Percentiles rank a stretch among this genome's conserved stretches.
These are phyloP conservation scores for Antarctomyces pellizariae DNA, from an alignment of 495 filamentous ascomycete genomes.

Conservation along the genomic window DNA sequence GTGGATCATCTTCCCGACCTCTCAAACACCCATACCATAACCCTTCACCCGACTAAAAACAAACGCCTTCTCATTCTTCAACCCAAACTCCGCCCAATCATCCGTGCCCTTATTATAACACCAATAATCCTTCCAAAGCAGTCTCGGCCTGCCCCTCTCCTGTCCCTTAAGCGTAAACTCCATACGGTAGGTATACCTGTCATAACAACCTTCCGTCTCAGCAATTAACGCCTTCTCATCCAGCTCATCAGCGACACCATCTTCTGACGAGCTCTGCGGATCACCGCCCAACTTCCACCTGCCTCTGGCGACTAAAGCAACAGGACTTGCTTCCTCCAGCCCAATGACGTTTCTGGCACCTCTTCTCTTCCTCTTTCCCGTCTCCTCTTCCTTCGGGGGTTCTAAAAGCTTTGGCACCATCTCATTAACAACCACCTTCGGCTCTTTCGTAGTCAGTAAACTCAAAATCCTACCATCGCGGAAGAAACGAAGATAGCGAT, in stretches of 20 bases:
- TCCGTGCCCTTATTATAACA: constrained; percentile 75
- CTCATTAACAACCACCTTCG: constrained; percentile 37
- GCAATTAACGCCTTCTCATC: constrained; percentile 50
- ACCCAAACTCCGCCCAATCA: constrained; percentile 68
- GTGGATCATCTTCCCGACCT: too few species aligned
- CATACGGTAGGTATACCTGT: constrained; percentile 65
- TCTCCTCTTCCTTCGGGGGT: constrained; percentile 9
- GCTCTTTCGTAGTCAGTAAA: constrained; percentile 57
- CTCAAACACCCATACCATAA: constrained; percentile 25
- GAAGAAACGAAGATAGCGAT: constrained; percentile 88
- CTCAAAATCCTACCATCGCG: constrained; percentile 65
- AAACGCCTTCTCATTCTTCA: constrained; percentile 67
- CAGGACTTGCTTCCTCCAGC: constrained; percentile 18
- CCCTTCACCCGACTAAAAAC: constrained; percentile 72
- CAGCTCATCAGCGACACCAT: constrained; percentile 9
- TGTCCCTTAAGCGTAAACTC: constrained; percentile 40
- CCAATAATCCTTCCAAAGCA: constrained; percentile 79
- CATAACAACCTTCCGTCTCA: constrained; percentile 57
- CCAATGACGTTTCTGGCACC: constrained; percentile 28
- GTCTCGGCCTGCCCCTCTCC: constrained; percentile 47
- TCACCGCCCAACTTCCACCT: constrained; percentile 14
- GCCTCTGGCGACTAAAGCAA: constrained; percentile 7
- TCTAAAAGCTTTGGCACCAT: constrained; percentile 15
- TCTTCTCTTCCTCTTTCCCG: constrained; percentile 13
- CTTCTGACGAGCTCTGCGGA: constrained; percentile 10